Evolutionary conservation across 1,139 yeast species (phyloP).

Genomic region (Suhomyces panamericanus): DNA sequence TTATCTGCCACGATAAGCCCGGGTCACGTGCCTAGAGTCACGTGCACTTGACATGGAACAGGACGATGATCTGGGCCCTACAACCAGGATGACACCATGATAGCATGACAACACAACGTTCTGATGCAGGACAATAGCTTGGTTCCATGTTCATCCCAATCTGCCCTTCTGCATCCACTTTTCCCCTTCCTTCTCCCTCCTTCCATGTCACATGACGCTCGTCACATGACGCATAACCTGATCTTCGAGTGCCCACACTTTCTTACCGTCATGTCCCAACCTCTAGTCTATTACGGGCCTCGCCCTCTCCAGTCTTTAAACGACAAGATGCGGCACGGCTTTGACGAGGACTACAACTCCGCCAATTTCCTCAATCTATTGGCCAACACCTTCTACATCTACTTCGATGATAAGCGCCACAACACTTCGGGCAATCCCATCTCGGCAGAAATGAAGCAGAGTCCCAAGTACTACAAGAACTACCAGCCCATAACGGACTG

Average conservation of each 20-base stretch:
- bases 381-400: conserved; percentile 73
- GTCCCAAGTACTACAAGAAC: conserved; percentile 45
- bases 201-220: not conserved
- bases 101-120: no score
- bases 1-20: conserved; percentile 4
- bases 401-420: conserved; percentile 87
- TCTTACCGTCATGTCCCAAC: conserved; percentile 18
- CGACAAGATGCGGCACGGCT: conserved; percentile 74
- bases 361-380: conserved; percentile 66
- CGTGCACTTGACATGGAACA: not conserved
- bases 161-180: no score
- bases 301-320: conserved; percentile 47
- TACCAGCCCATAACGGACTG: conserved; percentile 82
- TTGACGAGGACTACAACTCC: conserved; percentile 64
- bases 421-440: conserved; percentile 87
- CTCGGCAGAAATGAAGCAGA: conserved; percentile 50
- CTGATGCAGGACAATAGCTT: no score
- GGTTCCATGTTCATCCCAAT: no score
- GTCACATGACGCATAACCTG: conserved; percentile 1
- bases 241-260: not conserved
- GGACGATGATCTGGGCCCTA: no score
- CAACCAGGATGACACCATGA: no score
- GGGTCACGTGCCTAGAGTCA: not conserved
- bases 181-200: no score
- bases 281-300: conserved; percentile 31